A percentile compares a stretch with the other conserved stretches of the same genome.
phyloP scores from a whole-genome alignment of 371 early-diverging fungal species.

The Rhizopus microsporus region DNA sequence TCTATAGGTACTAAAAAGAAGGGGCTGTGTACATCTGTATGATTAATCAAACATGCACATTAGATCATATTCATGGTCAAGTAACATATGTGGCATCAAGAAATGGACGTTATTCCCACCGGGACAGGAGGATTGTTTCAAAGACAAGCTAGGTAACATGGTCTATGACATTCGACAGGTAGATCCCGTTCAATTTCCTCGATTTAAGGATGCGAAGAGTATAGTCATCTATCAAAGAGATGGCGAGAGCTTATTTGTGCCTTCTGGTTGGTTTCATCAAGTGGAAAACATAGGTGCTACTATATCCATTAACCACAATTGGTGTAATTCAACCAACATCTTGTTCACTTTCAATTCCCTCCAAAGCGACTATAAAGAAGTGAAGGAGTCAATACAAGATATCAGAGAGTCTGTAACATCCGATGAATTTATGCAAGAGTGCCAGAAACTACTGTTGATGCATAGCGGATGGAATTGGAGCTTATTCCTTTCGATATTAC shows the following conservation, averaged over 20 bases:
- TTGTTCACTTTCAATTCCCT: conserved; percentile 50
- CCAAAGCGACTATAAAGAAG: conserved; percentile 46
- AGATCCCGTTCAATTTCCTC: conserved; percentile 51
- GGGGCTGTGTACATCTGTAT: not conserved
- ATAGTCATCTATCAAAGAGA: conserved; percentile 59
- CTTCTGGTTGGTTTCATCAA: conserved; percentile 79
- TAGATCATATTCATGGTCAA: conserved; percentile 78
- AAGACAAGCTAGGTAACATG: conserved; percentile 45
- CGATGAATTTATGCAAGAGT: conserved; percentile 51
- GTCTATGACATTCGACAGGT: conserved; percentile 64
- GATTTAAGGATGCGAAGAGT: conserved; percentile 49
- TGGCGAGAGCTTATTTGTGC: conserved; percentile 74
- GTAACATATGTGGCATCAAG: conserved; percentile 75
- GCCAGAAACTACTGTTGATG: conserved; percentile 50
- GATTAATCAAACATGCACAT: not conserved
- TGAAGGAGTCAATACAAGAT: conserved; percentile 58
- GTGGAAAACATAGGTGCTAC: conserved; percentile 69
- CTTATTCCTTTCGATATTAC: conserved; percentile 23
- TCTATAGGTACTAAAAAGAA: conserved; percentile 49
- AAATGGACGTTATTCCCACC: conserved; percentile 74
- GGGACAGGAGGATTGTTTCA: conserved; percentile 54
- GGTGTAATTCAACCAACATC: conserved; percentile 66
- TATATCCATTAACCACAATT: conserved; percentile 80
- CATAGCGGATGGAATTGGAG: conserved; percentile 68
- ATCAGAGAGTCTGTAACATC: conserved; percentile 44